Percentiles rank a stretch among this genome's conserved stretches.
phyloP scores from a whole-genome alignment of 768 basidiomycete species.

The Hemileccinum rubropunctum region DNA sequence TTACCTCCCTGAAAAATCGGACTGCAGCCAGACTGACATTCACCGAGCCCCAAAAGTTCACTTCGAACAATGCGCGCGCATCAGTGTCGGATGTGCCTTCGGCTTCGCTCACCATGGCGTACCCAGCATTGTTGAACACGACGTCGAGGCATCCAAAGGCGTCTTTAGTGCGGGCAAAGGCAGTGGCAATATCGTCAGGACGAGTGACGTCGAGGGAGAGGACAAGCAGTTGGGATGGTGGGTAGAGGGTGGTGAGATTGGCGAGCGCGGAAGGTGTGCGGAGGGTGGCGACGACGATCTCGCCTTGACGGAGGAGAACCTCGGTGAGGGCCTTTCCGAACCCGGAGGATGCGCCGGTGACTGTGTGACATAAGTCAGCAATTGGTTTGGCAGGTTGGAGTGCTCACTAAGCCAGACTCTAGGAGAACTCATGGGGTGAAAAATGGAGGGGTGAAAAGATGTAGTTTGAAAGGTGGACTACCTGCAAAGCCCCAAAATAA shows the following conservation, averaged over 20 bases:
- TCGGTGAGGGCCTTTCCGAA: constrained; percentile 36
- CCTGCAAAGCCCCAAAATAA: too few species aligned
- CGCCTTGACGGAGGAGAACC: constrained; percentile 32
- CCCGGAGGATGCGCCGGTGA: constrained; percentile 36
- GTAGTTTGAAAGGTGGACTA: too few species aligned
- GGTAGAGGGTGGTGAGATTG: constrained; percentile 24
- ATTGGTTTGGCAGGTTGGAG: too few species aligned
- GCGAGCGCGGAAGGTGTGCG: constrained; percentile 34
- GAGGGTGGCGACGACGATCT: constrained; percentile 40
- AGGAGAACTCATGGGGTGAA: not conserved
- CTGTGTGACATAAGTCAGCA: not conserved
- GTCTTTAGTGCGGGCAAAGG: constrained; percentile 31
- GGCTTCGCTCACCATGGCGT: constrained; percentile 28
- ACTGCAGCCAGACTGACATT: constrained; percentile 25
- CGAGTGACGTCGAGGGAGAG: constrained; percentile 39
- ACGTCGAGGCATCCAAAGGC: constrained; percentile 41
- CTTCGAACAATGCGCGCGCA: constrained; percentile 35
- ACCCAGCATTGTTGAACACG: constrained; percentile 43
- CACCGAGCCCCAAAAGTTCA: constrained; percentile 20
- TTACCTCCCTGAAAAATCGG: constrained; percentile 34
- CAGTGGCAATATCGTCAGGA: constrained; percentile 28
- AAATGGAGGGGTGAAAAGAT: too few species aligned
- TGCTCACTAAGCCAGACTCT: not conserved
- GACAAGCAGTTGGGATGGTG: constrained; percentile 30
- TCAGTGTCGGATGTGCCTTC: constrained; percentile 28